Evolutionary conservation across 169 alveolate genomes (phyloP).

Genomic region (Besnoitia besnoiti): DNA sequence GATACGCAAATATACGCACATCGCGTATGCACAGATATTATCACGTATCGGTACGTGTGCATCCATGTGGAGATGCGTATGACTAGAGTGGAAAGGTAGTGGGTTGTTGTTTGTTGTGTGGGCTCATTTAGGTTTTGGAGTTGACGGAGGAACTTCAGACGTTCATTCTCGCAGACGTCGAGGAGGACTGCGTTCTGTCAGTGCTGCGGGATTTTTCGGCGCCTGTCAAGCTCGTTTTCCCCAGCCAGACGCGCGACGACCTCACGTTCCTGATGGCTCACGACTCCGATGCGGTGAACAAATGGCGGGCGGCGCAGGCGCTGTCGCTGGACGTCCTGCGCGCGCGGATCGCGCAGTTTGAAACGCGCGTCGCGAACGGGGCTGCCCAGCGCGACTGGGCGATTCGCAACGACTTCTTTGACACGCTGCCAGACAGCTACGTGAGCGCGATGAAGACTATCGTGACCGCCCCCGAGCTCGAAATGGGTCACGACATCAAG

Average conservation of each 20-base stretch:
- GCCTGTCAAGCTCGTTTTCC: slow-evolving; percentile 84
- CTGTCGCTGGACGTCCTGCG: not conserved
- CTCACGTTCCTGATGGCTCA: slow-evolving; percentile 83
- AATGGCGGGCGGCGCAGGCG: slow-evolving; percentile 57
- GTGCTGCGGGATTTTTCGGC: slow-evolving; percentile 86
- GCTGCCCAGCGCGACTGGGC: not conserved
- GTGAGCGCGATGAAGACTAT: not conserved
- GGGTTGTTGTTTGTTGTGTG: too few species aligned
- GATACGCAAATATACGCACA: too few species aligned
- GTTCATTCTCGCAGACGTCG: not conserved
- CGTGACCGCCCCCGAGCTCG: not conserved
- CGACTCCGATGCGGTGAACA: slow-evolving; percentile 82
- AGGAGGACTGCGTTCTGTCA: slow-evolving; percentile 29
- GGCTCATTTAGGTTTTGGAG: slow-evolving; percentile 41
- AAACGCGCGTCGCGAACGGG: not conserved
- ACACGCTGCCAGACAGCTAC: slow-evolving; percentile 19
- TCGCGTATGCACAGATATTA: too few species aligned
- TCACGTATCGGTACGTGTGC: too few species aligned
- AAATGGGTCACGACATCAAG: not conserved
- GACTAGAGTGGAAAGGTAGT: too few species aligned
- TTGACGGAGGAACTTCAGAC: slow-evolving; percentile 9
- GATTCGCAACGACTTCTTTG: not conserved
- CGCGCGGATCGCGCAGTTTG: not conserved
- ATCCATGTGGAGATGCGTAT: too few species aligned
- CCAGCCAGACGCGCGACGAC: slow-evolving; percentile 82